These are phyloP conservation scores for Dothideomycetes sp. DNA, from an alignment of 2,329 filamentous ascomycete species.

Conservation along the genomic window DNA sequence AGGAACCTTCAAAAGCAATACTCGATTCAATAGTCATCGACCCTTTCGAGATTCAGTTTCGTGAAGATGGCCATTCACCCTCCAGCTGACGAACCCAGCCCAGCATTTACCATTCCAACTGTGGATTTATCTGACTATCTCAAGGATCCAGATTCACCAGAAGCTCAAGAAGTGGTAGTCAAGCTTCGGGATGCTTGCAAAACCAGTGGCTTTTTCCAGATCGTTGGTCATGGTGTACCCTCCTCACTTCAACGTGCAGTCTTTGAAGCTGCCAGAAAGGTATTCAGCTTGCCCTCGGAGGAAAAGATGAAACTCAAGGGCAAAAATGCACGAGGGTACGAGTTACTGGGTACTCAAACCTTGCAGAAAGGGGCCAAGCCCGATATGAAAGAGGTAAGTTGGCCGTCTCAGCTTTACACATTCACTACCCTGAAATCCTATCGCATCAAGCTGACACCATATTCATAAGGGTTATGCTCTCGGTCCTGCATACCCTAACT, in stretches of 20 bases:
- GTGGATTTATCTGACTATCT: not conserved
- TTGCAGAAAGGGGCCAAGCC: constrained; percentile 30
- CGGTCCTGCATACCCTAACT: not conserved
- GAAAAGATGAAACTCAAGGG: constrained; percentile 27
- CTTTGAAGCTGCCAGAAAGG: constrained; percentile 27
- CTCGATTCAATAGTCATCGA: too few relatives aligned
- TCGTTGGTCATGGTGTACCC: constrained; percentile 30
- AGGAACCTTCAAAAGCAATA: too few relatives aligned
- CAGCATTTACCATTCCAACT: not conserved
- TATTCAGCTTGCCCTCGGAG: constrained; percentile 29
- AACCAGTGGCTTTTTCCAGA: constrained; percentile 34
- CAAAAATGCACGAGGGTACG: constrained; percentile 33
- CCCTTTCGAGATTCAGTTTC: too few relatives aligned
- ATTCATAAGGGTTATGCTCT: not conserved
- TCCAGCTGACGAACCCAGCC: too few relatives aligned
- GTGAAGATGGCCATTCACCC: too few relatives aligned
- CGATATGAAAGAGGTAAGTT: constrained; percentile 31
- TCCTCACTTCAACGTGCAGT: constrained; percentile 26
- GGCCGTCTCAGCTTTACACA: too few relatives aligned
- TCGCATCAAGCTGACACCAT: not conserved
- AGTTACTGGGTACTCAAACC: constrained; percentile 30
- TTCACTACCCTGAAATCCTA: too few relatives aligned
- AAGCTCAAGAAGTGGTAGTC: not conserved
- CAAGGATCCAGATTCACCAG: not conserved
- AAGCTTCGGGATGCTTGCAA: constrained; percentile 3